Conservation (phyloP, 2,329 filamentous ascomycete species). For the Bipolaris zeicola region DNA sequence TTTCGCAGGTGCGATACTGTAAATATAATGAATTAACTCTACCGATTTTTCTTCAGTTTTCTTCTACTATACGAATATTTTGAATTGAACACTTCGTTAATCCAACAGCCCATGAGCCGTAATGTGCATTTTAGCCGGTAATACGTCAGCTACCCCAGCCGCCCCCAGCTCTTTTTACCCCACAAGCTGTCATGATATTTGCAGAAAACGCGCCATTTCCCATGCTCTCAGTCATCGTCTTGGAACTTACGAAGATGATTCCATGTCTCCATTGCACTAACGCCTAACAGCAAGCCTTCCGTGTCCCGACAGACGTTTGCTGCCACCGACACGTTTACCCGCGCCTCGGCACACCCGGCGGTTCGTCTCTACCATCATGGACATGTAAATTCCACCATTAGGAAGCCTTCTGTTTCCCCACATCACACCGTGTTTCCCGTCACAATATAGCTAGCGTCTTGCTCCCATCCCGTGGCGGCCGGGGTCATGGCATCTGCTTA, state of each 20-base stretch:
- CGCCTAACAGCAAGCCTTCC: constrained; percentile 13
- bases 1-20: background rate
- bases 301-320: constrained; percentile 4
- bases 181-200: constrained; percentile 5
- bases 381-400: constrained; percentile 20
- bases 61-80: too few relatives aligned
- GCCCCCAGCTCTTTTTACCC: background rate
- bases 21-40: background rate
- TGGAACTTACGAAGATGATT: background rate
- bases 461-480: constrained; percentile 16
- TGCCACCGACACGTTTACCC: constrained; percentile 11
- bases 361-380: constrained; percentile 7
- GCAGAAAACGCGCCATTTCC: constrained; percentile 1
- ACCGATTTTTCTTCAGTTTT: too few relatives aligned
- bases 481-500: constrained; percentile 13
- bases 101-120: background rate
- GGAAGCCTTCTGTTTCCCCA: constrained; percentile 9
- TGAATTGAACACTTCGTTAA: too few relatives aligned
- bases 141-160: background rate
- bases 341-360: constrained; percentile 14
- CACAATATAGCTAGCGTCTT: constrained; percentile 19
- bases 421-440: constrained; percentile 10
- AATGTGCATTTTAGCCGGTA: background rate
- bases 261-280: constrained; percentile 5
- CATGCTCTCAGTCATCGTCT: constrained; percentile 5